Base-by-base conservation (phyloP, 805 yeast species). In the Yarrowia osloensis region DNA sequence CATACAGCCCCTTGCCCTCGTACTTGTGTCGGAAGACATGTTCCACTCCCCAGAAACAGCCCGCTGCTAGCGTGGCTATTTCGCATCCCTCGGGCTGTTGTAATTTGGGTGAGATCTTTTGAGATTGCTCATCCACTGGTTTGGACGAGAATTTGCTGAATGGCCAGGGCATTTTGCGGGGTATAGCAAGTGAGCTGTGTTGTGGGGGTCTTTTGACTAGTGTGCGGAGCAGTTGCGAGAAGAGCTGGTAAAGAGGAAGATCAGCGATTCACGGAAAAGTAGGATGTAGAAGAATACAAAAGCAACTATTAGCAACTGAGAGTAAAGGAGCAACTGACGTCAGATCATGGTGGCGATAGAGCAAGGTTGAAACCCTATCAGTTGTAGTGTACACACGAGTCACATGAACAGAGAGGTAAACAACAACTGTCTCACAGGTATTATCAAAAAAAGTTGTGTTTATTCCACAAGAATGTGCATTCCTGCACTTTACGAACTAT, bases 1-100 rank as follows among this genome's bases (percentile, higher is more conserved):
- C 97, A 17, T 87, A 74, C 21, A 94, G 76, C 33, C 91, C 91
- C 73, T 84, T 86, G 31, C 75, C 76, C 65, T 78, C 81, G 73
- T 85, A 89, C 70, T 89, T 83, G 75, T 89, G 90, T 70, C 88
- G 80, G 79, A 85, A 92, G 29, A 92, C 86, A 70, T 88, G 89
- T 73, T 94, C 98, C 15, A 89, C 91, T 24, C 79, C 79, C 77
- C 78, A 78, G 71, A 81, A 81, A 65, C 81, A 81, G 54, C 89
- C 88, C 12, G 86, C 88, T 7, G 86, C 88, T 12, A 86, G 75
- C 0, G 92, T 88, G 46, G 86, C 77, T n/a, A 86, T 71, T 71
- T 85, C 81, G 62, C 85, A 81, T 2, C 83, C 81, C 6, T 81
- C 74, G n/a, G 85, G 80, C 39, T 68, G 67, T 31, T 68, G 54